Evolutionary conservation across 768 basidiomycete species (phyloP), one percentile per base, ranked within the genome.

Genomic region (Dacryopinax spathularia): DNA sequence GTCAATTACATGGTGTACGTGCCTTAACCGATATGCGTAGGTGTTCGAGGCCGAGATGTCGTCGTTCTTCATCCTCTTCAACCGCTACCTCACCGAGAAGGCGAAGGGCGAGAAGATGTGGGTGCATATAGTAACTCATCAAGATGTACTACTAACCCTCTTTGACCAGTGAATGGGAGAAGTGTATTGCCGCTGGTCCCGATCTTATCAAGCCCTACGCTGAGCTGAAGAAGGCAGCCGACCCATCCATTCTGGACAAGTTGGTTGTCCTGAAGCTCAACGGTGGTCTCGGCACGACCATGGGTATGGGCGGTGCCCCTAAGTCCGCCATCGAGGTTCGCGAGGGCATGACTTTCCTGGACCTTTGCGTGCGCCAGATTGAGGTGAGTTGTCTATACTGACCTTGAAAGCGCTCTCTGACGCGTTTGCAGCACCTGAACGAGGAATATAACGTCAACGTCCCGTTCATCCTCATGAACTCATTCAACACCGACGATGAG

Each of bases 381-480:
- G 91, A 96, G 76, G 78, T 78, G 70, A 62, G 75, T 59, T 39
- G 4, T 27, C 2, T 34, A 16, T n/a, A 43, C 18, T 29, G 62
- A 44, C 48, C 60, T 44, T 63, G 60, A 60, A 31, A 20, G 22
- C 20, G 27, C 22, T 37, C 25, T 5, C 63, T 35, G 34, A 41
- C 35, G 34, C 22, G 18, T 61, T 62, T 18, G 9, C 66, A 77
- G 80, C 90, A 95, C 74, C 85, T 95, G 72, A 93, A 94, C 81
- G 88, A 85, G 61, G 82, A 84, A 60, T 79, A 83, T 72, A 83
- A 83, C 67, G 87, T 90, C 75, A 88, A 96, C 76, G 90, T 95
- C 44, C 93, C 91, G n/a, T 87, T 96, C 74, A 88, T 96, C 77
- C 84, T 97, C 72, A 95, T 96, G 95, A 96, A 93, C 72, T 95